Evolutionary conservation across 129 eudicot species (phyloP).

Genomic region (Lactuca saligna): DNA sequence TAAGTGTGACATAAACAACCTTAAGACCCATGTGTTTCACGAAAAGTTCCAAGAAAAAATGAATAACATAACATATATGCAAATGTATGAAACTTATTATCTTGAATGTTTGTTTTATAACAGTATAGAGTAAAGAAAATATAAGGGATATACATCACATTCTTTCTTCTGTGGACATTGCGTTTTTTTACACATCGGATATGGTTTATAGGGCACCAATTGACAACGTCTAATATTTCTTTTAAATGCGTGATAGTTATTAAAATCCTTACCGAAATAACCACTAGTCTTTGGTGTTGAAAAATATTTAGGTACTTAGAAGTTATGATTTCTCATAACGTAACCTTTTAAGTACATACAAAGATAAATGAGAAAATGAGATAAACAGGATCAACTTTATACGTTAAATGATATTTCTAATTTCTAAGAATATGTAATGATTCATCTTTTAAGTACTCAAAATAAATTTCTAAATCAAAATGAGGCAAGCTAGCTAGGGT

Average conservation of each 20-base stretch:
- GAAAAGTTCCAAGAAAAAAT: not conserved
- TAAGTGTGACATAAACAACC: not conserved
- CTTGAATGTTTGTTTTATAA: not conserved
- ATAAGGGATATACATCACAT: too few relatives aligned
- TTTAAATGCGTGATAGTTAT: too few relatives aligned
- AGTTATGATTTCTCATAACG: not conserved
- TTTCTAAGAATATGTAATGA: not conserved
- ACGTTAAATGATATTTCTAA: not conserved
- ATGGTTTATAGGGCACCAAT: too few relatives aligned
- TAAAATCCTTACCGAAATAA: too few relatives aligned
- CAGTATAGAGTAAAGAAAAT: too few relatives aligned
- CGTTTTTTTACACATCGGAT: too few relatives aligned
- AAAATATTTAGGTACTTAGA: too few relatives aligned
- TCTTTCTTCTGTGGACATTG: too few relatives aligned
- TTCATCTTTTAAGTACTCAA: not conserved
- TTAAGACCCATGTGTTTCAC: conserved; percentile 9
- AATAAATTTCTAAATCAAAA: not conserved
- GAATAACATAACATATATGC: not conserved
- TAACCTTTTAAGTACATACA: not conserved
- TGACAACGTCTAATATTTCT: too few relatives aligned
- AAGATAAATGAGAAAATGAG: not conserved
- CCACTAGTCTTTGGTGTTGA: not conserved
- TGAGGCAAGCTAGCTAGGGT: not conserved
- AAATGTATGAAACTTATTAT: not conserved
- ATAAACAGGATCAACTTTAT: not conserved